Conservation (phyloP, 2,329 filamentous ascomycete species). For the Aotearoamyces nothofagi region DNA sequence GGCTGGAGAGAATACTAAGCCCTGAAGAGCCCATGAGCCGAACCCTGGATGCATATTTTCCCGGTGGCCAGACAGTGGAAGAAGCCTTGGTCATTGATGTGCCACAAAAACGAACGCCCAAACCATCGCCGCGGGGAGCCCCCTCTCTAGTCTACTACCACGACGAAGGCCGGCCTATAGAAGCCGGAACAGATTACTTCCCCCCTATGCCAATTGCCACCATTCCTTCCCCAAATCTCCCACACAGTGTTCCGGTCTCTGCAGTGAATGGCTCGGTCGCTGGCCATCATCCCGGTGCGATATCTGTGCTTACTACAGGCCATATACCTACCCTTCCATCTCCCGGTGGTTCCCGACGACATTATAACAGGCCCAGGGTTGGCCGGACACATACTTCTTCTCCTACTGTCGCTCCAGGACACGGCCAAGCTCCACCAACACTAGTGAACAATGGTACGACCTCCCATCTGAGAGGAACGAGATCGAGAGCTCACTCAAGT, state of each 20-base stretch:
- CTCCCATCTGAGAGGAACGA: slow-evolving; percentile 23
- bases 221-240: slow-evolving; percentile 15
- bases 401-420: slow-evolving; percentile 45
- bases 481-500: slow-evolving; percentile 42
- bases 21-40: slow-evolving; percentile 75
- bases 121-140: slow-evolving; percentile 53
- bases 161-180: slow-evolving; percentile 50
- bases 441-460: slow-evolving; percentile 16
- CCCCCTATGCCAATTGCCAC: slow-evolving; percentile 43
- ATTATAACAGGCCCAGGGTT: slow-evolving; percentile 44
- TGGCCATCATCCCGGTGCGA: slow-evolving; percentile 24
- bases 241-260: slow-evolving; percentile 13
- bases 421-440: slow-evolving; percentile 7
- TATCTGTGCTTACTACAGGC: slow-evolving; percentile 67
- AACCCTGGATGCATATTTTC: slow-evolving; percentile 69
- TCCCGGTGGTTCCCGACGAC: slow-evolving; percentile 43
- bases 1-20: slow-evolving; percentile 53
- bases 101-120: slow-evolving; percentile 60
- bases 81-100: slow-evolving; percentile 89
- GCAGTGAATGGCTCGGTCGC: slow-evolving; percentile 11
- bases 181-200: slow-evolving; percentile 70
- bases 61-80: slow-evolving; percentile 72
- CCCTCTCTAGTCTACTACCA: slow-evolving; percentile 35
- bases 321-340: slow-evolving; percentile 71
- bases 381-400: slow-evolving; percentile 66